Evolutionary conservation across 208 protist genomes (phyloP).

Genomic region (Leishmania amazonensis): DNA sequence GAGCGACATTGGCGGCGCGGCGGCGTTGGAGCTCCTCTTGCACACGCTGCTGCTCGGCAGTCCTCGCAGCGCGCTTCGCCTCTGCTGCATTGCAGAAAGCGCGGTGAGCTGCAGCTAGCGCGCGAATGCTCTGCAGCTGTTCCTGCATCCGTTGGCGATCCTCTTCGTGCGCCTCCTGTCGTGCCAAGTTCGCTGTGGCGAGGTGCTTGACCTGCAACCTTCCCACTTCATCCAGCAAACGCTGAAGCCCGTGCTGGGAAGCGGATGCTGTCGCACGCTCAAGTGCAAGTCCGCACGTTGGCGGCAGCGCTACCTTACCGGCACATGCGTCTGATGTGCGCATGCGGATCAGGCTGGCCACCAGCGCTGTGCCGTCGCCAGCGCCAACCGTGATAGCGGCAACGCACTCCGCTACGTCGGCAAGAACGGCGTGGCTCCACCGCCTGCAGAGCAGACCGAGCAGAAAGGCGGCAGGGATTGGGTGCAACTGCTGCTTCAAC

Average conservation of each 20-base stretch:
- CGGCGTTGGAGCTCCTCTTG: constrained; percentile 35
- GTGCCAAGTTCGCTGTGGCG: neutral
- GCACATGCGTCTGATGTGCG: neutral
- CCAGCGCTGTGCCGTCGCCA: neutral
- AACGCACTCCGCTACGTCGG: constrained; percentile 4
- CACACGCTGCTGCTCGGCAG: constrained; percentile 23
- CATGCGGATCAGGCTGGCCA: constrained; percentile 6
- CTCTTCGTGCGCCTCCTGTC: constrained; percentile 2
- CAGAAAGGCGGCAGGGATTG: neutral
- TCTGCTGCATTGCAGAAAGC: constrained; percentile 3
- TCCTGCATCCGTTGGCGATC: constrained; percentile 6
- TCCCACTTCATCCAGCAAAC: constrained; percentile 6
- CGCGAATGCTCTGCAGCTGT: constrained; percentile 8
- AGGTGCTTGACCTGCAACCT: constrained; percentile 5
- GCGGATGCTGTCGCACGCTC: neutral
- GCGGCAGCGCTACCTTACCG: neutral
- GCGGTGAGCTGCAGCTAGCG: constrained; percentile 14
- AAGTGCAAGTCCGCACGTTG: neutral
- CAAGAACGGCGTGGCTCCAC: constrained; percentile 1
- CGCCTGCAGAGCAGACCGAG: constrained; percentile 7
- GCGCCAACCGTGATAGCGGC: neutral
- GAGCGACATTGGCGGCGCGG: constrained; percentile 13
- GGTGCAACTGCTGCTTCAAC: neutral
- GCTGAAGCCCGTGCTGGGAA: constrained; percentile 5
- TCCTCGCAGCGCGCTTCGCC: constrained; percentile 5